A percentile compares a stretch with the other conserved stretches of the same genome.
Conservation (phyloP, 1,139 yeast species). For the Geotrichum citri-aurantii region DNA sequence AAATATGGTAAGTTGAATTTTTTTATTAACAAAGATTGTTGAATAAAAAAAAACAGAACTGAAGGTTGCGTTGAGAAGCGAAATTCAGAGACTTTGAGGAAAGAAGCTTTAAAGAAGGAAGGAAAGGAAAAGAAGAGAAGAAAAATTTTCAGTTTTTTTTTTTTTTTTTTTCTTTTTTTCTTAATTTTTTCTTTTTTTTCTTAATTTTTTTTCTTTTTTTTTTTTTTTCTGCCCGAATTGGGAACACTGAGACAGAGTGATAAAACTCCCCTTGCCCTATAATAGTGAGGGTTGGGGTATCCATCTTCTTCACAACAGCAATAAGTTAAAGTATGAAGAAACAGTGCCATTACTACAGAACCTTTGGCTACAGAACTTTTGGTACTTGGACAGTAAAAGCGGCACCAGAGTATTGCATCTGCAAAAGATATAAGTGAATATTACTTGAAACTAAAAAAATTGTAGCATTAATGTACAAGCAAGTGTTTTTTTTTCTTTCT, state of each 20-base stretch:
- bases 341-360: too few relatives aligned
- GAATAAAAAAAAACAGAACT: constrained; percentile 13
- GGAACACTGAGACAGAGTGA: not conserved
- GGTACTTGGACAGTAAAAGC: too few relatives aligned
- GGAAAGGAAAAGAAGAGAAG: constrained; percentile 1
- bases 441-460: too few relatives aligned
- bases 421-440: too few relatives aligned
- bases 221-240: not conserved
- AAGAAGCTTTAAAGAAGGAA: constrained; percentile 2
- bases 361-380: too few relatives aligned
- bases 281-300: not conserved
- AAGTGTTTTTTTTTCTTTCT: not conserved
- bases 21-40: constrained; percentile 15
- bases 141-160: constrained; percentile 8
- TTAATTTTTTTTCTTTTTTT: not conserved
- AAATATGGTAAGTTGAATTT: constrained; percentile 9
- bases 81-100: not conserved
- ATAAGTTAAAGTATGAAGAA: too few relatives aligned
- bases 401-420: too few relatives aligned
- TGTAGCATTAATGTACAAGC: not conserved
- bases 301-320: not conserved
- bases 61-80: constrained; percentile 6
- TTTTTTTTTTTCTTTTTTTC: not conserved
- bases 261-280: not conserved
- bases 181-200: not conserved